These are phyloP conservation scores for Aspergillus tamarii DNA, from an alignment of 2,329 filamentous ascomycete genomes.

Conservation along the genomic window DNA sequence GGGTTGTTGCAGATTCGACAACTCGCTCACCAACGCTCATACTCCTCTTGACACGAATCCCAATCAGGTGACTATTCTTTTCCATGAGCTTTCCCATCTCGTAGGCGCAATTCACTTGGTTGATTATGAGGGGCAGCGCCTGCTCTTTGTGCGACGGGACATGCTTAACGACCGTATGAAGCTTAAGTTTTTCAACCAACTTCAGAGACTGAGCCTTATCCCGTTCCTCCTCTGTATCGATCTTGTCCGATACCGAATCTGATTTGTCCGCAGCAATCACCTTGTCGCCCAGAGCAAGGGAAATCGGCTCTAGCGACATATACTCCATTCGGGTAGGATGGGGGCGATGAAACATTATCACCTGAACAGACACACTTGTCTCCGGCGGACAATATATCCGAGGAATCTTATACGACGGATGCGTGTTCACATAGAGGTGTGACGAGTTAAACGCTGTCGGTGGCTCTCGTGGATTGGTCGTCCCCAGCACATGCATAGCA, in stretches of 20 bases:
- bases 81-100: constrained; percentile 85
- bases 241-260: constrained; percentile 52
- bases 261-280: constrained; percentile 41
- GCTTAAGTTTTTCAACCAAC: constrained; percentile 81
- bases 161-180: constrained; percentile 82
- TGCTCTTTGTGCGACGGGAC: constrained; percentile 79
- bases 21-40: constrained; percentile 93
- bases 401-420: constrained; percentile 61
- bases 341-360: constrained; percentile 87
- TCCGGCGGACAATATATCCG: constrained; percentile 69
- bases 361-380: constrained; percentile 74
- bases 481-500: constrained; percentile 82
- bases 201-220: constrained; percentile 66
- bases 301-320: constrained; percentile 86
- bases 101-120: constrained; percentile 94
- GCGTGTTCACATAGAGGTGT: constrained; percentile 66
- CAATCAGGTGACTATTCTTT: constrained; percentile 84
- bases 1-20: constrained; percentile 86
- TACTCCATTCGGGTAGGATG: constrained; percentile 92
- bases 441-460: constrained; percentile 64
- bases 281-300: constrained; percentile 81
- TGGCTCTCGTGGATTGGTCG: constrained; percentile 67
- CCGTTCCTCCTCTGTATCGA: constrained; percentile 73
- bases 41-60: constrained; percentile 76
- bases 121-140: constrained; percentile 77